Evolutionary conservation across 345 rosid species (phyloP), one percentile per base, ranked within the genome.

Genomic region (Raphanus raphanistrum): DNA sequence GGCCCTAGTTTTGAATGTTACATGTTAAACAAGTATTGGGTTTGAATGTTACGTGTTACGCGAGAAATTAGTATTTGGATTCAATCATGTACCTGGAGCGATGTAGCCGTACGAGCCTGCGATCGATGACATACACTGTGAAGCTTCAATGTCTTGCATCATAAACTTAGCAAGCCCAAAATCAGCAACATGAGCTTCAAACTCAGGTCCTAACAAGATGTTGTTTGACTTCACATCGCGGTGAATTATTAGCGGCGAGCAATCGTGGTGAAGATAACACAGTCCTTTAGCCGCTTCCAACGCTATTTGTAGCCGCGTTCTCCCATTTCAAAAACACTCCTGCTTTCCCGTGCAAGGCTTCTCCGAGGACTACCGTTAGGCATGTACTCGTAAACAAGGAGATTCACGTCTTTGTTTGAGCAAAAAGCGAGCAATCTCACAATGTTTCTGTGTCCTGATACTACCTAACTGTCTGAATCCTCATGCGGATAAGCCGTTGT

Each of bases 91-190:
- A 94, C 98, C 98, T 76, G 98, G 98, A 60, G 98, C 98, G 16
- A 92, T 94, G 83, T 94, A 94, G 67, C 98, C 98, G 26, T 94
- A 94, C 0, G 97, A 94, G 64, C 97, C 98, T 27, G 95, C 98
- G 68, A 94, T 83, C 2, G 98, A 93, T 21, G 98, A 94, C 98
- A 94, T 94, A 73, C 97, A 94, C 78, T 94, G 88, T 0, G 97
- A 89, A n/a, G 93, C 84, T 8, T 89, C 98, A 27, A 84, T 90
- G 59, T 88, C 97, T 33, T 83, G 86, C 78, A 92, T 80, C 82
- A 94, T 79, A 87, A 88, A 92, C 83, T 94, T 94, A 8, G 98
- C 98, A 0, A 94, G 85, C 32, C 98, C 97, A 58, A 94, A 94
- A 87, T 94, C 98, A 0, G 98, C 98, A 0, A 94, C 97, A 79